phyloP scores from a whole-genome alignment of 495 filamentous ascomycete genomes.

The Lepraria neglecta region DNA sequence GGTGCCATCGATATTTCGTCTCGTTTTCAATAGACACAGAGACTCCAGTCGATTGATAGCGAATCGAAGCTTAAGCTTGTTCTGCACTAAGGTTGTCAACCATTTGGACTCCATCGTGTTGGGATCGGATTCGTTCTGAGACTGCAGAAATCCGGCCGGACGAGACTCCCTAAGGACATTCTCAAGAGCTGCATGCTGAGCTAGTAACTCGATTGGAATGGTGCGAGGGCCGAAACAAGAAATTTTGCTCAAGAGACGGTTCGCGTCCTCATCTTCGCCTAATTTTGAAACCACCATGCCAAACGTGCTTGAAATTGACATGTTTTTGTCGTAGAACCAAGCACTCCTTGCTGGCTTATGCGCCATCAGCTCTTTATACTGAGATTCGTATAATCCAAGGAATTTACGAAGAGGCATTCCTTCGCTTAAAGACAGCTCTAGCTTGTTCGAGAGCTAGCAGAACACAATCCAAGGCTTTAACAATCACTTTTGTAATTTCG shows the following conservation, averaged over 20 bases:
- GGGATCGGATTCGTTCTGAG: not conserved
- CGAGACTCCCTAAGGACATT: not conserved
- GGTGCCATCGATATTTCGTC: not conserved
- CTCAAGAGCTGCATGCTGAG: not conserved
- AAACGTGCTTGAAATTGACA: not conserved
- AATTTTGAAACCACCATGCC: not conserved
- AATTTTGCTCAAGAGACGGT: not conserved
- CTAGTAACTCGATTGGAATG: not conserved
- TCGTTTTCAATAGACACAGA: not conserved
- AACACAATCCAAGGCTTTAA: not conserved
- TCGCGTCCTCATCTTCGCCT: not conserved
- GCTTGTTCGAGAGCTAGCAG: constrained; percentile 10
- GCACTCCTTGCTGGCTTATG: not conserved
- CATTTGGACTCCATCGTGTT: not conserved
- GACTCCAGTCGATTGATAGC: not conserved
- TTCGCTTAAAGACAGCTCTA: not conserved
- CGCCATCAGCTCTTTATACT: constrained; percentile 3
- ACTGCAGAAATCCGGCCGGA: not conserved
- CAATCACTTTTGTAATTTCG: not conserved
- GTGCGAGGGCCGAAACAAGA: not conserved
- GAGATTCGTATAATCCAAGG: not conserved
- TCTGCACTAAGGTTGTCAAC: not conserved
- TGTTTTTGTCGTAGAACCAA: constrained; percentile 11
- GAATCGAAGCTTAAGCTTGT: not conserved
- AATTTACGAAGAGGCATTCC: not conserved